Evolutionary conservation across 257 asterid species (phyloP).

Genomic region (Solanum sejunctum): DNA sequence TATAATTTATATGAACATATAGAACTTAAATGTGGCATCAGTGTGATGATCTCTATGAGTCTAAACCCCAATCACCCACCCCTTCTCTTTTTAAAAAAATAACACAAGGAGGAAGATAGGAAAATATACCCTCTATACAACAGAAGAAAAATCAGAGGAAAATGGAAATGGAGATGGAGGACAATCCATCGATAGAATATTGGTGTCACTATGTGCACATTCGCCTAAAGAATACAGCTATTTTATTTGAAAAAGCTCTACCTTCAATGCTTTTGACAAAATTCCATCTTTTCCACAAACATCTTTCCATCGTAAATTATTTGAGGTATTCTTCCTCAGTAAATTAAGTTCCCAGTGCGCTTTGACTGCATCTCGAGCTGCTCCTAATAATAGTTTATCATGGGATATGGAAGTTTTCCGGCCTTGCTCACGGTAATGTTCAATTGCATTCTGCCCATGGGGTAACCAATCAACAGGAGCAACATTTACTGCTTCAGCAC

Average conservation of each 20-base stretch:
- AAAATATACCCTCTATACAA: neutral
- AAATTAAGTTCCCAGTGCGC: constrained; percentile 93
- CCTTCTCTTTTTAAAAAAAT: neutral
- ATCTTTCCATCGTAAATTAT: constrained; percentile 79
- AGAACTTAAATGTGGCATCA: neutral
- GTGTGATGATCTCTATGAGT: neutral
- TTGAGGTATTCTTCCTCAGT: constrained; percentile 51
- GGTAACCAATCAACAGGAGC: constrained; percentile 99
- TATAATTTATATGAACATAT: neutral
- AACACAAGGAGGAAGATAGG: neutral
- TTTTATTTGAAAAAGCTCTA: constrained; percentile 1
- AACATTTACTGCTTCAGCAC: constrained; percentile 99
- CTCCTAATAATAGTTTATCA: constrained; percentile 92
- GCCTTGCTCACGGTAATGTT: constrained; percentile 74
- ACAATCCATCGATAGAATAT: neutral
- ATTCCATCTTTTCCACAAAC: constrained; percentile 90
- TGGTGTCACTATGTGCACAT: neutral
- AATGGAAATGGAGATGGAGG: neutral
- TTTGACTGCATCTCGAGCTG: constrained; percentile 94
- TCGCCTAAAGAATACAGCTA: neutral
- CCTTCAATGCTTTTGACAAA: constrained; percentile 77
- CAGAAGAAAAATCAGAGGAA: neutral
- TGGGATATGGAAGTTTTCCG: constrained; percentile 87
- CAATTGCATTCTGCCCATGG: constrained; percentile 91
- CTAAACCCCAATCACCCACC: neutral